Conservation (phyloP, 441 rosid genomes). For the Hura crepitans region DNA sequence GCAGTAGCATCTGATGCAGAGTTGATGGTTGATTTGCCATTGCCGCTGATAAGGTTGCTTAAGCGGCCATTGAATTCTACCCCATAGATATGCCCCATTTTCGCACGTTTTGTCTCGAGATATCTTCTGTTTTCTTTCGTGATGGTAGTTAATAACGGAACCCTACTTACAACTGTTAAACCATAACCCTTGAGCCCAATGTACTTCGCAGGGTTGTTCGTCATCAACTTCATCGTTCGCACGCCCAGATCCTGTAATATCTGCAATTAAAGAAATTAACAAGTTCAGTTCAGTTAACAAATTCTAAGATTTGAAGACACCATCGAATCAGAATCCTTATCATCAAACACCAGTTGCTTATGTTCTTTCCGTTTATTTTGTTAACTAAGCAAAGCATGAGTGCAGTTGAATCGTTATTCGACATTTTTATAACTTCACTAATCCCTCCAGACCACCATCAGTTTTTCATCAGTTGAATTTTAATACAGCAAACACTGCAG, state of each 20-base stretch:
- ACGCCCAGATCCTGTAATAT: conserved; percentile 77
- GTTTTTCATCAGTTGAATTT: no score
- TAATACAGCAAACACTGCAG: no score
- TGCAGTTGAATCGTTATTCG: no score
- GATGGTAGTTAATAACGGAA: conserved; percentile 48
- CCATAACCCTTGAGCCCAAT: conserved; percentile 88
- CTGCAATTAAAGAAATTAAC: conserved; percentile 46
- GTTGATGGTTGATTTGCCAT: conserved; percentile 13
- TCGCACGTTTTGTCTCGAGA: conserved; percentile 60
- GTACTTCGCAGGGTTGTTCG: conserved; percentile 77
- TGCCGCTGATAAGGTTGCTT: conserved; percentile 23
- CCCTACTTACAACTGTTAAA: conserved; percentile 67
- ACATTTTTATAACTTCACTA: no score
- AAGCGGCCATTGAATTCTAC: conserved; percentile 39
- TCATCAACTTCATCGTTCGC: conserved; percentile 74
- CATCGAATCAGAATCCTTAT: no score
- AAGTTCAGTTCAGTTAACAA: no score
- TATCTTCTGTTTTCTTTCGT: conserved; percentile 54
- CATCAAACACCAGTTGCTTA: no score
- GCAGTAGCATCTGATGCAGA: conserved; percentile 24
- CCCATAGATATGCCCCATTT: conserved; percentile 78
- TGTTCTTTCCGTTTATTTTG: no score
- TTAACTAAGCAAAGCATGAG: no score
- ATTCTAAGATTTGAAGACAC: no score
- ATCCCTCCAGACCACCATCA: no score